Base-by-base conservation (phyloP, 768 basidiomycete species). In the Tulasnella sp. region DNA sequence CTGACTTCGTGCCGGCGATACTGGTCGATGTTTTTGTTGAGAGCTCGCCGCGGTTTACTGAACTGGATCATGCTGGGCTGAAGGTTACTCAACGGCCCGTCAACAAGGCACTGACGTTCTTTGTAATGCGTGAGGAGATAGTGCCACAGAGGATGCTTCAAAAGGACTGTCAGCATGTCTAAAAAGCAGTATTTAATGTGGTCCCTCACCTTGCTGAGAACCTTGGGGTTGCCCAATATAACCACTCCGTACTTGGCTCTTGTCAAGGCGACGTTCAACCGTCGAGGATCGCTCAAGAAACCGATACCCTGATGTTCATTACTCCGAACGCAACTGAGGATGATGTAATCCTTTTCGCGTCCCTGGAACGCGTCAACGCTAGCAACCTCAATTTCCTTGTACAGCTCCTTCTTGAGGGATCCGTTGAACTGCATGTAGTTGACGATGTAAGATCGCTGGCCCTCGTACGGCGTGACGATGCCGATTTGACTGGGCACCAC, bases 381-480 rank as follows among this genome's bases (percentile, higher is more conserved):
- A 5, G 97, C 97, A 64, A 99, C 97, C 79, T 99, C 97, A 44
- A 99, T 95, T 78, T 99, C 97, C 83, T 99, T 99, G 84, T 99
- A 99, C 19, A 98, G 81, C 76, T 99, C 97, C 83, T 98, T 99
- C 88, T 98, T 98, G 74, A 98, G 84, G 34, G 95, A 90, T n/a
- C 97, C 97, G 78, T 98, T 97, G 84, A 97, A 94, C 83, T 99
- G 97, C 97, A 99, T 98, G 80, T 96, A 99, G 80, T 94, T 96
- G 79, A 96, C 95, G 78, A 99, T 91, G 80, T 97, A 98, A 0
- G 95, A 97, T 19, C 97, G 89, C 77, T 99, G 97, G 32, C 97
- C 97, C 79, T 99, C 97, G 80, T 99, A 99, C 0, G 97, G 97
- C 1, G 97, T 99, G 77, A 99, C 94, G 74, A 99, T 93, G 75